Conservation (phyloP, 2,329 filamentous ascomycete genomes). For the Bipolaris victoriae region DNA sequence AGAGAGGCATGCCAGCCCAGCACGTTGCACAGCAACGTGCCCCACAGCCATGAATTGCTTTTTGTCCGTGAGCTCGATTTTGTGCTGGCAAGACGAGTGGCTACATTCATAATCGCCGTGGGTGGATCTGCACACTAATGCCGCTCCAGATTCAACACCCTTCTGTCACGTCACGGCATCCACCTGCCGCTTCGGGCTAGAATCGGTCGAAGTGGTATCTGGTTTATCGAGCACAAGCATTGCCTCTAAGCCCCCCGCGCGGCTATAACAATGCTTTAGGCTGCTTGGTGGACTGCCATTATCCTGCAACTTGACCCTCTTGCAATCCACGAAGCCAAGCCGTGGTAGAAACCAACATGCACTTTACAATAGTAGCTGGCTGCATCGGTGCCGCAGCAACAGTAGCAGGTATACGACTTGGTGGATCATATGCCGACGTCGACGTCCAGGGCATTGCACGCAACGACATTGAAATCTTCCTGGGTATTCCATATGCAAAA, state of each 20-base stretch:
- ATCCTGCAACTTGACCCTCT: neutral
- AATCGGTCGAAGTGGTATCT: neutral
- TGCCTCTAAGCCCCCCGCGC: conserved; percentile 1
- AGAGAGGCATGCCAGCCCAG: conserved; percentile 1
- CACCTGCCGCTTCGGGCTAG: conserved; percentile 15
- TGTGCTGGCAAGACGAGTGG: neutral
- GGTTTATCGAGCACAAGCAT: conserved; percentile 1
- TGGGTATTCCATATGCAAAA: conserved; percentile 56
- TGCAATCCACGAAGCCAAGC: neutral
- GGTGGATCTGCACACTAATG: conserved; percentile 9
- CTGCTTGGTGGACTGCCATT: neutral
- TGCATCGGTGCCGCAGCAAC: conserved; percentile 16
- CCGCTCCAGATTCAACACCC: neutral
- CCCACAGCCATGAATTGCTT: too few species aligned
- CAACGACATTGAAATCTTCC: conserved; percentile 56
- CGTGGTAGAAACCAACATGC: conserved; percentile 5
- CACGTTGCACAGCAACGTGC: neutral
- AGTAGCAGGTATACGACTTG: conserved; percentile 9
- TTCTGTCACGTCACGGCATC: conserved; percentile 11
- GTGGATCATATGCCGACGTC: conserved; percentile 31
- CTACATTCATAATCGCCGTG: neutral
- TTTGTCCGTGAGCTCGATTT: neutral
- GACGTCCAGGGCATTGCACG: conserved; percentile 54
- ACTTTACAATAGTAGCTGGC: conserved; percentile 9
- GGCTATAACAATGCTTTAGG: conserved; percentile 4